Evolutionary conservation across 2,329 filamentous ascomycete species (phyloP), one percentile per base, ranked within the genome.

Genomic region (Botrytis medusae): DNA sequence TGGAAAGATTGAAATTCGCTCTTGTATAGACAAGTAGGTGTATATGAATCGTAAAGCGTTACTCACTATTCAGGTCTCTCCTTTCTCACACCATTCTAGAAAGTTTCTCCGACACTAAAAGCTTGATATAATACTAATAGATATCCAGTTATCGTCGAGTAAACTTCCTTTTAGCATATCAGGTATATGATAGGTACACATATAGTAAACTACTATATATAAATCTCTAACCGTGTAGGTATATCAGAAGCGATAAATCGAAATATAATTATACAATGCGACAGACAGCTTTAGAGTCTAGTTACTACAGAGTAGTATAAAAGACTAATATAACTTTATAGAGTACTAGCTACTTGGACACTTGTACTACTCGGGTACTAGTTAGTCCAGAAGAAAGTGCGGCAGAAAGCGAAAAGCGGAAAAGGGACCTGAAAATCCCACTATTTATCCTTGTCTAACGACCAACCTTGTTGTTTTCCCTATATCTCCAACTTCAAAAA

Each of bases 401-500:
- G 51, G 51, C 51, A 42, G n/a, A 61, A n/a, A 25, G 34, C 34
- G 22, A 63, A 37, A 34, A n/a, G 40, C n/a, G n/a, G 32, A 46
- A 37, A 64, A 34, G 59, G 59, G 25, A 25, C 54, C 32, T 32
- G 70, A n/a, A 22, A 29, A 57, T 51, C 8, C 34, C 46, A 57
- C 46, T 59, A 22, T 37, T 63, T 37, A 46, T 57, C 70, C 70
- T 29, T 60, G 70, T 68, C 34, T 34, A 22, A 37, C 9, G 57
- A 25, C 44, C 46, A 69, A 69, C 57, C 57, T n/a, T 40, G 34
- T 18, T 57, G 37, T 60, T 29, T 73, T 44, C 61, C 62, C 70
- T 72, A 72, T 72, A 72, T 68, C 62, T 72, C 71, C 71, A 68
- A 72, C 61, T 29, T 22, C 40, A 57, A 63, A 46, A 65, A 72